Percentiles rank a stretch among this genome's conserved stretches.
Conservation (phyloP, 352 stramenopile genomes). For the Elongisporangium senticosum region DNA sequence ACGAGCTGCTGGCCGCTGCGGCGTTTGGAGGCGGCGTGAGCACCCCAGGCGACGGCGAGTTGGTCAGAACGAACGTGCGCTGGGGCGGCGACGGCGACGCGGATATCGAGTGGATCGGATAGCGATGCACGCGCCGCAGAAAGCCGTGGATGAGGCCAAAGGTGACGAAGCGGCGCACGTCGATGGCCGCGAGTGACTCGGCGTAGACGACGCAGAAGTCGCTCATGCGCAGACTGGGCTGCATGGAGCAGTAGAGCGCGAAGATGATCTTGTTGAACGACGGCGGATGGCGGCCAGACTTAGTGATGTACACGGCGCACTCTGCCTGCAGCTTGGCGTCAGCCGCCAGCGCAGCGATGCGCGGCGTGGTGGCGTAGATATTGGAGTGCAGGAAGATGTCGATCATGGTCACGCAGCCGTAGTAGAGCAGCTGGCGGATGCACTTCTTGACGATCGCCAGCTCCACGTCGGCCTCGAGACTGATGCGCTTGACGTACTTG, state of each 20-base stretch:
- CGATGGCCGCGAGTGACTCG: constrained; percentile 61
- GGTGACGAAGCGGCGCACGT: constrained; percentile 79
- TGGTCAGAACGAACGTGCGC: constrained; percentile 18
- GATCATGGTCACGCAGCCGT: constrained; percentile 84
- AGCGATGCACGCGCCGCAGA: constrained; percentile 78
- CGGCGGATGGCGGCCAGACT: constrained; percentile 46
- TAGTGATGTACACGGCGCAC: constrained; percentile 77
- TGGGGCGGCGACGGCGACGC: constrained; percentile 16
- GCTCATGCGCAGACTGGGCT: constrained; percentile 77
- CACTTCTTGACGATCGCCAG: constrained; percentile 87
- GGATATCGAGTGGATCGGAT: constrained; percentile 63
- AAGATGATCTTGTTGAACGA: constrained; percentile 73
- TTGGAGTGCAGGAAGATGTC: constrained; percentile 91
- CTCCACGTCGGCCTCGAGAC: constrained; percentile 82
- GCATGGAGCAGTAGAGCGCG: constrained; percentile 80
- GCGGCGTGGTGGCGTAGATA: constrained; percentile 75
- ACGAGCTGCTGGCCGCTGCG: constrained; percentile 6
- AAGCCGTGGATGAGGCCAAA: constrained; percentile 87
- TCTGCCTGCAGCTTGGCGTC: constrained; percentile 64
- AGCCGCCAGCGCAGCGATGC: constrained; percentile 52
- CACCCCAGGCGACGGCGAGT: constrained; percentile 21
- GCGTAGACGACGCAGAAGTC: constrained; percentile 79
- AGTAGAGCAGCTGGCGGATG: constrained; percentile 84
- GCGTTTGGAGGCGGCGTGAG: constrained; percentile 4
- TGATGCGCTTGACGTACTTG: constrained; percentile 88